These are phyloP conservation scores for Physcia stellaris DNA, from an alignment of 495 filamentous ascomycete species.

Conservation along the genomic window DNA sequence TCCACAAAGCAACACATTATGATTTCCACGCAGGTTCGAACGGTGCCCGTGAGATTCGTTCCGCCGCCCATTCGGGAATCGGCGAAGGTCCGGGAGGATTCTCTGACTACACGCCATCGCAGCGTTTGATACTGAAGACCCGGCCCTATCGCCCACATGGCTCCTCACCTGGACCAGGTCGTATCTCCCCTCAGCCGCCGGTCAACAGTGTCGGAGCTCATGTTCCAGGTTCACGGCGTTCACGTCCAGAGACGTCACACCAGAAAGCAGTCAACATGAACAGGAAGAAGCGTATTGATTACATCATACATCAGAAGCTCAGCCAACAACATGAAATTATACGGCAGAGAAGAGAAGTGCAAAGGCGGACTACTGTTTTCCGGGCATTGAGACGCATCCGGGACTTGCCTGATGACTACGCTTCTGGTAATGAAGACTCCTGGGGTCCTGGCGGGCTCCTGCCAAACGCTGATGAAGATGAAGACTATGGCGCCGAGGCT, in stretches of 20 bases:
- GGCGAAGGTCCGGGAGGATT: too few species aligned
- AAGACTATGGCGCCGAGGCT: conserved; percentile 71
- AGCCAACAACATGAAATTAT: conserved; percentile 46
- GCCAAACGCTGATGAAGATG: conserved; percentile 47
- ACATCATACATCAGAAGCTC: conserved; percentile 66
- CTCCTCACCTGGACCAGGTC: too few species aligned
- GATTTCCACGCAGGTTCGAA: too few species aligned
- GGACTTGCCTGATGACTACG: conserved; percentile 55
- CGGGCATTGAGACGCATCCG: conserved; percentile 57
- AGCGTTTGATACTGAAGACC: too few species aligned
- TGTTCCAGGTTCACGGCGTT: conserved; percentile 44
- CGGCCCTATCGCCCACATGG: too few species aligned
- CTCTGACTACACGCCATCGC: too few species aligned
- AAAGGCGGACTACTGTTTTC: conserved; percentile 48
- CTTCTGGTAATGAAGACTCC: conserved; percentile 61
- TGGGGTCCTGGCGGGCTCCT: conserved; percentile 57
- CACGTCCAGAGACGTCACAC: conserved; percentile 79
- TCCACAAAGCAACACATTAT: too few species aligned
- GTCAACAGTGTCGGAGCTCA: too few species aligned
- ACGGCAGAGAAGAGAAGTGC: conserved; percentile 41
- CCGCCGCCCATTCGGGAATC: too few species aligned
- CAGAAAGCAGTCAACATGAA: conserved; percentile 87
- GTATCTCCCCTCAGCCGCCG: too few species aligned
- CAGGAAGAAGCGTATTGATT: conserved; percentile 73
- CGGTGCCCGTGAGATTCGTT: too few species aligned